Conservation (phyloP, 2,329 filamentous ascomycete species). For the Purpureocillium takamizusanense region DNA sequence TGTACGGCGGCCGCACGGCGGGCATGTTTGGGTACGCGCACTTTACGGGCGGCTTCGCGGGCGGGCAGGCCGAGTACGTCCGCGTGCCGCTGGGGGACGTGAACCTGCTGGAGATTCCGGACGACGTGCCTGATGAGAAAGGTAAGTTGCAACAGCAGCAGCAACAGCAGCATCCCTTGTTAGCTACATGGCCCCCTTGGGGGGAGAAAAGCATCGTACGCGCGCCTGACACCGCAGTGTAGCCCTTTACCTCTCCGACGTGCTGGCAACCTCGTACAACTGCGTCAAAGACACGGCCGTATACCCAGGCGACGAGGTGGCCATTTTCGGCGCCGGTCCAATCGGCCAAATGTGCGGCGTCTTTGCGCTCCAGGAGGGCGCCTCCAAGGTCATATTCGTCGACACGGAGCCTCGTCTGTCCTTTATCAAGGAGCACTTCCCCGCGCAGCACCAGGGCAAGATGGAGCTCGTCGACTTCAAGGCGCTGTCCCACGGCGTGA, state of each 20-base stretch:
- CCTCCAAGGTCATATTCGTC: slow-evolving; percentile 67
- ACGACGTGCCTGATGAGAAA: slow-evolving; percentile 77
- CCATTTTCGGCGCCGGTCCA: slow-evolving; percentile 78
- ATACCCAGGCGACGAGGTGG: slow-evolving; percentile 67
- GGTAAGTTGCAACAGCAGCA: too few relatives aligned
- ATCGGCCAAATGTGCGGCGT: slow-evolving; percentile 78
- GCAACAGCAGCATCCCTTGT: too few relatives aligned
- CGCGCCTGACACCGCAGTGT: too few relatives aligned
- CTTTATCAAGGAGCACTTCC: slow-evolving; percentile 55
- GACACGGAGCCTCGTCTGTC: slow-evolving; percentile 65
- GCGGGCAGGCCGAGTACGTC: slow-evolving; percentile 81
- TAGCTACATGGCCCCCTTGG: too few relatives aligned
- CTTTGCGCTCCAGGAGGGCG: slow-evolving; percentile 67
- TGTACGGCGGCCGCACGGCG: slow-evolving; percentile 72
- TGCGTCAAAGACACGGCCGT: slow-evolving; percentile 76
- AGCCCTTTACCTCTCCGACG: slow-evolving; percentile 69
- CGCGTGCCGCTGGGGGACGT: slow-evolving; percentile 73
- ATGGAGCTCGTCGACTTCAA: slow-evolving; percentile 63
- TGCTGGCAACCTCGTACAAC: slow-evolving; percentile 72
- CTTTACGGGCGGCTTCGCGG: slow-evolving; percentile 79
- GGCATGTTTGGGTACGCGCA: slow-evolving; percentile 69
- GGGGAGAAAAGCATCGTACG: too few relatives aligned
- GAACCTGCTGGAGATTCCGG: slow-evolving; percentile 72
- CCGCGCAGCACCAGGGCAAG: slow-evolving; percentile 36
- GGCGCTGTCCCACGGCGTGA: slow-evolving; percentile 47